Evolutionary conservation across 768 basidiomycete species (phyloP), one percentile per base, ranked within the genome.

Genomic region (Chlorophyllum brunneum): DNA sequence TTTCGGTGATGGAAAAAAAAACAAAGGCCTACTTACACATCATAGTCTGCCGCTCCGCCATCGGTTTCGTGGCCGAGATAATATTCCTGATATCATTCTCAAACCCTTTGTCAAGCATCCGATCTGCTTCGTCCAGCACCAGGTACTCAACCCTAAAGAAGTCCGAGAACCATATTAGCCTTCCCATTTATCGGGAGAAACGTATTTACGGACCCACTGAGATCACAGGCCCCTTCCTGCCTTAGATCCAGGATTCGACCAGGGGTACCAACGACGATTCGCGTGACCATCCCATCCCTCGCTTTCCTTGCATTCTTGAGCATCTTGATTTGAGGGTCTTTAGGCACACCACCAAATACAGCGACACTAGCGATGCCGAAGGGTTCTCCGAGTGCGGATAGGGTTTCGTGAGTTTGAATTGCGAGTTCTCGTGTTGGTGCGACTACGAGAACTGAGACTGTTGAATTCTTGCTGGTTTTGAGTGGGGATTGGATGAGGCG

Each of bases 41-140:
- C 78, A 94, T 84, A 5, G 92, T 95, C 71, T 95, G 92, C 40
- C 93, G 79, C 53, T 81, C 77, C n/a, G 74, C 65, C 30, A 78
- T 75, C 63, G 81, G 81, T 70, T 84, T 79, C 1, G 86, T 83
- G 51, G 77, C 73, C 6, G 80, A 83, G 56, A 98, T 94, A 63
- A 99, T 98, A 54, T 76, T 81, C 47, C 92, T 77, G 54, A 98
- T 97, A 65, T 98, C 97, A 61, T 98, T 97, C 67, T 99, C 97
- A 65, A 99, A 99, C 0, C 95, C 97, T 67, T 88, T 93, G 67
- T 98, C 97, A 44, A 99, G 76, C 95, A 98, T 98, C 45, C 95
- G 80, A 70, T 98, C 95, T 5, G 97, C 97, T 72, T 99, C 97
- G 64, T 99, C 97, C 55, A 99, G 73, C 8, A 98, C 95, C 18